Evolutionary conservation across 163 green algal species (phyloP), one percentile per base, ranked within the genome.

Genomic region (Prototheca stagnorum): DNA sequence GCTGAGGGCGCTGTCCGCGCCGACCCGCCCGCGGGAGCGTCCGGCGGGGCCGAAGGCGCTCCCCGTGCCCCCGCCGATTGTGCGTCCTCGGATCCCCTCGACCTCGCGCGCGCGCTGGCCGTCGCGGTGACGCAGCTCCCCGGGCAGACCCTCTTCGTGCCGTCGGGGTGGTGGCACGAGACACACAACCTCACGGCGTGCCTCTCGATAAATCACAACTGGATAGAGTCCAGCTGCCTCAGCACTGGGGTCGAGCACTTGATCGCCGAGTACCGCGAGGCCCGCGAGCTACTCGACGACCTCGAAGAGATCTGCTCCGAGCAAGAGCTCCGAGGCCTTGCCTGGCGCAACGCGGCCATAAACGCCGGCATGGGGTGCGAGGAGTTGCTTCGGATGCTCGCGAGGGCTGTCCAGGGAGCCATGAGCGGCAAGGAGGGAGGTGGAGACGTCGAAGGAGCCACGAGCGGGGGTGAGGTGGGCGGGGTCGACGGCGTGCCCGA

Each of bases 121-220:
- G 24, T 69, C 7, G 58, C 74, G 20, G 39, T 79, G 16, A n/a
- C 57, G 27, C 75, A 96, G 77, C 69, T 63, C 17, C 40, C 66
- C 11, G 82, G 79, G 0, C 74, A 94, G 23, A 68, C 72, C 1
- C 55, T 97, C 28, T 97, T 95, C 70, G 84, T 97, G 42, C 87
- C 87, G 20, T 80, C 65, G 33, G 79, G 79, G n/a, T 96, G 88
- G 87, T 68, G 81, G 55, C 87, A 97, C 63, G 74, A 65, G 17
- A 81, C 86, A 20, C 28, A 60, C 19, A 86, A 90, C 50, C 31
- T 76, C 31, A 26, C 19, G 3, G 31, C 5, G 7, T 19, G 24
- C 21, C 37, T 43, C 21, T 51, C 31, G 22, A 85, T 96, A 57
- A 96, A 96, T 62, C 82, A 96, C 69, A 96, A 96, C 70, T 96